Base-by-base conservation (phyloP, 148 eudicot genomes). In the Rhododendron mucronatum region DNA sequence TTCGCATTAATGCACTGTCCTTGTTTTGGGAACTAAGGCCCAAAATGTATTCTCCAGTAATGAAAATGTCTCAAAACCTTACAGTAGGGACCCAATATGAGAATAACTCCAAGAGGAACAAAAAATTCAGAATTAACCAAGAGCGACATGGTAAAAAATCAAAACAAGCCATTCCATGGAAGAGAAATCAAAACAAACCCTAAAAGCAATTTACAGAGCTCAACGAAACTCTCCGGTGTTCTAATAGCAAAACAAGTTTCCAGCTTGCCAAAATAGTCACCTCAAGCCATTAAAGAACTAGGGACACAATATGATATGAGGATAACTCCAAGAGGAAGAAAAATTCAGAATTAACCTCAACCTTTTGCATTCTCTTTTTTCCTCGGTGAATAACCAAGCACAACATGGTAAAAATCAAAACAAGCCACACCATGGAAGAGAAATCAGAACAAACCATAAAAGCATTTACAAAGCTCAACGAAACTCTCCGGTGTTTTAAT, bases 211-310 rank as follows among this genome's bases (percentile, higher is more conserved):
- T 67, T 83, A 67, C 78, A 69, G 39, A 45, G 45, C 44, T 67
- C 78, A 83, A 67, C 41, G 1, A 67, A 45, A 83, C 53, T 63
- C 33, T 44, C 67, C n/a, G 6, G 35, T 15, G 44, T 65, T 45
- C 4, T 45, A 14, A 28, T 9, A 12, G 30, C 35, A 11, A 18
- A 8, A 35, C 69, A 84, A 84, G 37, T 28, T n/a, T 59, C 51
- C 69, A 20, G 79, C 45, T 79, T 9, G 44, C 35, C 30, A 30
- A 41, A 48, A 39, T 23, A 26, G 13, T 50, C 15, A 53, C 50
- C 26, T 87, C 89, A 87, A 84, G 86, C 84, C 79, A 53, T 69
- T 48, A 79, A 55, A 78, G 86, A 83, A 47, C 50, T 47, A 87
- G 84, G 61, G 21, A 55, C 21, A 55, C 20, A 55, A 55, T 18